phyloP scores from a whole-genome alignment of 1,284 basidiomycete species.

The Nidula niveotomentosa region DNA sequence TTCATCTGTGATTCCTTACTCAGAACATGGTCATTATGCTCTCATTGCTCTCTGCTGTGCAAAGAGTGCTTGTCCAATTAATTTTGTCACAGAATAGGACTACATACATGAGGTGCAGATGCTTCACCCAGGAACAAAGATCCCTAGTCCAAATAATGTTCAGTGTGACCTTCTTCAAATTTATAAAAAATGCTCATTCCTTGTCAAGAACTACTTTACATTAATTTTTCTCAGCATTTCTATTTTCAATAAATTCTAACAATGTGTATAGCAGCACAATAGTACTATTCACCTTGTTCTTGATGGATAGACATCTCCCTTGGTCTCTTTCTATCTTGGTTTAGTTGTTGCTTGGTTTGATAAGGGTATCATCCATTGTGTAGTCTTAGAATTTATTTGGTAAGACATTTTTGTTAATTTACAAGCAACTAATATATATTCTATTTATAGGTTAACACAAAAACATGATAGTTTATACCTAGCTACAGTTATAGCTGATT shows the following conservation, averaged over 20 bases:
- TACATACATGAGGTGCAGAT: slow-evolving; percentile 24
- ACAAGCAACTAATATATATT: not conserved
- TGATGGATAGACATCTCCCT: slow-evolving; percentile 26
- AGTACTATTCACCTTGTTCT: slow-evolving; percentile 20
- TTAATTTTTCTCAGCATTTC: slow-evolving; percentile 8
- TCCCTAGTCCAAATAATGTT: slow-evolving; percentile 23
- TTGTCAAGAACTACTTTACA: slow-evolving; percentile 20
- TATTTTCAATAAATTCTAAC: not conserved
- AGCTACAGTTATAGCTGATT: slow-evolving; percentile 14
- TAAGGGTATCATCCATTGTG: slow-evolving; percentile 16
- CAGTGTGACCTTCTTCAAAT: slow-evolving; percentile 18
- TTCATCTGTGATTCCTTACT: slow-evolving; percentile 4
- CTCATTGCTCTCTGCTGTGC: slow-evolving; percentile 11
- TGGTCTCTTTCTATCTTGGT: slow-evolving; percentile 20
- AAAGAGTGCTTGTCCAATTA: slow-evolving; percentile 7
- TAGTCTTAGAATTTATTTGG: slow-evolving; percentile 26
- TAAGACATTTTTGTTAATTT: slow-evolving; percentile 5
- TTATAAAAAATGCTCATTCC: slow-evolving; percentile 15
- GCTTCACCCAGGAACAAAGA: slow-evolving; percentile 18
- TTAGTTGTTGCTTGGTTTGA: slow-evolving; percentile 23
- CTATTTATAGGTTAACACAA: slow-evolving; percentile 16
- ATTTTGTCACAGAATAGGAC: slow-evolving; percentile 17
- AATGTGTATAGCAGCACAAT: slow-evolving; percentile 1
- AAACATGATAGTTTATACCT: slow-evolving; percentile 23
- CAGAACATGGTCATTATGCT: slow-evolving; percentile 4